Base-by-base conservation (phyloP, 1,139 yeast species). In the Protomyces inouyei region DNA sequence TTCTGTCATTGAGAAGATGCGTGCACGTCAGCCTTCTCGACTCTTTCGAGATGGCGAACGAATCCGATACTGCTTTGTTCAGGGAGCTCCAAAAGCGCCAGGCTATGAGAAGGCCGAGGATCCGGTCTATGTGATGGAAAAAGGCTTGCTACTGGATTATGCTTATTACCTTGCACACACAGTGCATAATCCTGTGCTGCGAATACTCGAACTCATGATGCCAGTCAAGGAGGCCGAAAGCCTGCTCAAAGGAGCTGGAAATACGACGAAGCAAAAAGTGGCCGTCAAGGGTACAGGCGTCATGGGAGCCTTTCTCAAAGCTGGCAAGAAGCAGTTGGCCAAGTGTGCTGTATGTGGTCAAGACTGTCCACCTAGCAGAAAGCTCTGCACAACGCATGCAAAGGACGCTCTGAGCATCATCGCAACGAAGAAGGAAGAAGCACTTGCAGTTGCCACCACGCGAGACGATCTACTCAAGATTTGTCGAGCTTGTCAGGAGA, bases 71-170 rank as follows among this genome's bases (percentile, higher is more conserved):
- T 25, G 43, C 55, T 60, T 60, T 25, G 46, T 52, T 9, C 55
- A 43, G 32, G 55, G 57, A 9, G 48, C 64, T 5, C 59, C 64
- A n/a, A 60, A 60, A n/a, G 51, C 59, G 25, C 45, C 54, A 5
- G 64, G 64, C 21, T 54, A 54, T 16, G 64, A 60, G 16, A 60
- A 60, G 55, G 64, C 64, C 16, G 64, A 60, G 51, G 64, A 60
- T 54, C 64, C 64, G 16, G 64, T 45, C 23, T 54, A 37, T 9
- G 54, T 56, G 8, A 60, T 60, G 43, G 46, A 60, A 18, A 46
- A 54, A 23, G 64, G 59, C 2, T 25, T 60, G 48, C 38, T 45
- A 3, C 38, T 60, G 54, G 64, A 60, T 32, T 60, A 60, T 43
- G 59, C 43, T 8, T 60, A 54, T 38, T 60, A 60, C 28, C 55